These are phyloP conservation scores for Camelina sativa DNA, from an alignment of 345 rosid species.

Conservation along the genomic window DNA sequence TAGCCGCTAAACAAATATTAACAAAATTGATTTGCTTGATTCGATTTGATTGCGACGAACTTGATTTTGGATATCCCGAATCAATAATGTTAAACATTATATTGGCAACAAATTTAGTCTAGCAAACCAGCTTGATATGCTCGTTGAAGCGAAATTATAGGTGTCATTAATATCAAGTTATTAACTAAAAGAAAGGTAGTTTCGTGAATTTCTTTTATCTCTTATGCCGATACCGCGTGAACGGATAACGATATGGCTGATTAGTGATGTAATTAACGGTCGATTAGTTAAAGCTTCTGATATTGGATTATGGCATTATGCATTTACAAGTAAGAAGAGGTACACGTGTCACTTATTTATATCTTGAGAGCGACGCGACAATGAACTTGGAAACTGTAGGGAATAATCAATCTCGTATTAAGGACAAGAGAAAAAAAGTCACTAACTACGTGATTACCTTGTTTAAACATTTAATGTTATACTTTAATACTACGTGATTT, in stretches of 20 bases:
- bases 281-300: background rate
- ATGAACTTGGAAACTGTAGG: slow-evolving; percentile 2
- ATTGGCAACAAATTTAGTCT: background rate
- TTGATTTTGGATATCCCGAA: background rate
- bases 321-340: background rate
- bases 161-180: too few relatives aligned
- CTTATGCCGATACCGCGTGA: background rate
- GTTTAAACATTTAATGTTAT: background rate
- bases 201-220: background rate
- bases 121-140: background rate
- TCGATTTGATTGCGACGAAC: background rate
- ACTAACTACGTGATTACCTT: slow-evolving; percentile 9
- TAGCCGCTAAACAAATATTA: background rate
- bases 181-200: too few relatives aligned
- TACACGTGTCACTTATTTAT: slow-evolving; percentile 10
- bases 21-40: background rate
- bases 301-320: background rate
- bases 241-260: background rate
- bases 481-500: too few relatives aligned
- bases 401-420: slow-evolving; percentile 26
- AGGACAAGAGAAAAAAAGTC: background rate
- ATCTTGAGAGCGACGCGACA: slow-evolving; percentile 10
- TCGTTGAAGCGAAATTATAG: background rate
- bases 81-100: background rate
- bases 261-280: slow-evolving; percentile 10